These are phyloP conservation scores for Penicillium chermesinum DNA, from an alignment of 495 filamentous ascomycete genomes.

Conservation along the genomic window DNA sequence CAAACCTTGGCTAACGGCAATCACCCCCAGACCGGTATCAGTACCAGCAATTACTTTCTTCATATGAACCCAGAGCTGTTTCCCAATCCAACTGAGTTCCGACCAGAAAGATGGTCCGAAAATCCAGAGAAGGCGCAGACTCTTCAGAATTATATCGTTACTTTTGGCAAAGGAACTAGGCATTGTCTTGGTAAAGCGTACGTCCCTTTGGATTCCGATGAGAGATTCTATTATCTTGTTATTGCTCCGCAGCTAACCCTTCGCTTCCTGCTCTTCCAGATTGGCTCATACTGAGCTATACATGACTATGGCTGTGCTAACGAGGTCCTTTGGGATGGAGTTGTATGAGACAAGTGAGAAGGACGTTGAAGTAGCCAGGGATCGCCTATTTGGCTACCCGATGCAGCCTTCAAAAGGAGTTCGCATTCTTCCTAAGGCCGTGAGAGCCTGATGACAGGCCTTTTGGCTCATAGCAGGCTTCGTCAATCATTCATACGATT, in stretches of 20 bases:
- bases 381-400: slow-evolving; percentile 20
- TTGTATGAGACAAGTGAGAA: slow-evolving; percentile 27
- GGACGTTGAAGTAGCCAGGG: slow-evolving; percentile 26
- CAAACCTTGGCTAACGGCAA: background rate
- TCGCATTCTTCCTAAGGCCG: no score
- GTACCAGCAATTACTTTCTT: slow-evolving; percentile 41
- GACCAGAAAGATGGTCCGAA: slow-evolving; percentile 47
- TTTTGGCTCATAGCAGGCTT: no score
- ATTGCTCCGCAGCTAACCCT: background rate
- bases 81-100: slow-evolving; percentile 41
- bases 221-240: no score
- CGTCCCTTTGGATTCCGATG: no score
- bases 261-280: slow-evolving; percentile 17
- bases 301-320: slow-evolving; percentile 29
- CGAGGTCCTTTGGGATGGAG: slow-evolving; percentile 37
- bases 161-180: slow-evolving; percentile 39
- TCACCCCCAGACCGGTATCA: slow-evolving; percentile 35
- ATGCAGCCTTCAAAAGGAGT: no score
- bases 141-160: slow-evolving; percentile 34
- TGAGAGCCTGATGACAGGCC: no score
- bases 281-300: slow-evolving; percentile 45
- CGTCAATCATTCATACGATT: no score
- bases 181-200: slow-evolving; percentile 41
- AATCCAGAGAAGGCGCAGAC: slow-evolving; percentile 24
- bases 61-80: slow-evolving; percentile 46